Evolutionary conservation across 352 stramenopile genomes (phyloP).

Genomic region (Phytophthora fragariaefolia): DNA sequence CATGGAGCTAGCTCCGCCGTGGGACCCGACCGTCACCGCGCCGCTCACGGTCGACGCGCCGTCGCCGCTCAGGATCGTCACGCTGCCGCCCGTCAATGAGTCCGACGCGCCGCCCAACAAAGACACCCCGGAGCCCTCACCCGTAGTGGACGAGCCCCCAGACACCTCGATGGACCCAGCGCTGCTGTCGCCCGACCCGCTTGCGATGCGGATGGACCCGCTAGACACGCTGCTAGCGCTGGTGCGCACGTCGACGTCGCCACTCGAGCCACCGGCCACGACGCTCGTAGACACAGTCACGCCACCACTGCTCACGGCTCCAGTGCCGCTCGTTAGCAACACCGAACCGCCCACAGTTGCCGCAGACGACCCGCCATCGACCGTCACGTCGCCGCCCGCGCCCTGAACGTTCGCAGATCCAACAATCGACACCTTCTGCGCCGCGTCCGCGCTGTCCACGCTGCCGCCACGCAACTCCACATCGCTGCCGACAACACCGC

Average conservation of each 20-base stretch:
- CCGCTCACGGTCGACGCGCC: slow-evolving; percentile 17
- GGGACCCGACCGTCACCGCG: slow-evolving; percentile 23
- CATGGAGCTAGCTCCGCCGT: slow-evolving; percentile 1
- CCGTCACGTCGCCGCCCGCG: slow-evolving; percentile 32
- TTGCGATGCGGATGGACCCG: slow-evolving; percentile 28
- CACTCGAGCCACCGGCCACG: slow-evolving; percentile 20
- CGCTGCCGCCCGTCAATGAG: slow-evolving; percentile 28
- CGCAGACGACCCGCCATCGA: slow-evolving; percentile 31
- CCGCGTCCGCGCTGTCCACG: slow-evolving; percentile 16
- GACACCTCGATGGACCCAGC: slow-evolving; percentile 32
- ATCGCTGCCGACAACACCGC: slow-evolving; percentile 27
- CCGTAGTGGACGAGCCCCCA: slow-evolving; percentile 33
- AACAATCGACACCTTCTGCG: slow-evolving; percentile 32
- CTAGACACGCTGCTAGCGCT: slow-evolving; percentile 29
- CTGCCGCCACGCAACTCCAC: slow-evolving; percentile 33
- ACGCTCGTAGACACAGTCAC: slow-evolving; percentile 27
- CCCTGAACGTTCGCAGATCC: slow-evolving; percentile 35
- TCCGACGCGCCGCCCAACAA: slow-evolving; percentile 27
- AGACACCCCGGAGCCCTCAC: slow-evolving; percentile 31
- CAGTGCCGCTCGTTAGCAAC: slow-evolving; percentile 26
- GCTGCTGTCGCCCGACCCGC: slow-evolving; percentile 27
- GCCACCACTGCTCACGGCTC: slow-evolving; percentile 23
- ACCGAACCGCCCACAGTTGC: slow-evolving; percentile 20
- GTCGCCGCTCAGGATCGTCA: slow-evolving; percentile 28
- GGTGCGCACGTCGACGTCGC: slow-evolving; percentile 22